Percentiles rank a stretch among this genome's conserved stretches.
phyloP scores from a whole-genome alignment of 371 early-diverging fungal species.

The Mortierella sp. region DNA sequence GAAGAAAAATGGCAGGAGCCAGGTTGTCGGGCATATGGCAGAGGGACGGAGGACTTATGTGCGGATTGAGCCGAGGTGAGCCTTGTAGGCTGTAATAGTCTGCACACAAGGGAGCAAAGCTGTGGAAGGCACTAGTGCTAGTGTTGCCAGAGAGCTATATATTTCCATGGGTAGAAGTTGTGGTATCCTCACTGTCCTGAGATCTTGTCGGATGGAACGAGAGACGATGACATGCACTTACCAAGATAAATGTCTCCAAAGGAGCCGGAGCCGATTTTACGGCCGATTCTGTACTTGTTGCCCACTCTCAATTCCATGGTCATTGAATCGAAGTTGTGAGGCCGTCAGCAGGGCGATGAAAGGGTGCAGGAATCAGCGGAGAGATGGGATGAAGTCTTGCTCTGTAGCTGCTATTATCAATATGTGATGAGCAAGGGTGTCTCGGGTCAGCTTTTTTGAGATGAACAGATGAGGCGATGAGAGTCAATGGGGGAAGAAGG shows the following conservation, averaged over 20 bases:
- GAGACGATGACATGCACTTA: constrained; percentile 46
- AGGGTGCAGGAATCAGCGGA: neutral
- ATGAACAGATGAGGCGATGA: neutral
- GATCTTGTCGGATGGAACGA: too few relatives aligned
- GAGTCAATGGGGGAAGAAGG: neutral
- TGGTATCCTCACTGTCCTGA: too few relatives aligned
- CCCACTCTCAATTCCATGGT: constrained; percentile 68
- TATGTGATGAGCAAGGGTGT: too few relatives aligned
- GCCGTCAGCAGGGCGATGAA: neutral
- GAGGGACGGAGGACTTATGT: neutral
- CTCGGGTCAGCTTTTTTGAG: too few relatives aligned
- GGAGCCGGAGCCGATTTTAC: constrained; percentile 98
- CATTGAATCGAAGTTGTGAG: constrained; percentile 20
- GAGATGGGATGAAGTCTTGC: neutral
- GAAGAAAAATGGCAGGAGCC: constrained; percentile 5
- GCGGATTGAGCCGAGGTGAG: neutral
- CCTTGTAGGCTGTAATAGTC: too few relatives aligned
- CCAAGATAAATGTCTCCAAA: constrained; percentile 99
- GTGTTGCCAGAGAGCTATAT: too few relatives aligned
- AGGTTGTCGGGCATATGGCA: neutral
- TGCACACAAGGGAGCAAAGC: too few relatives aligned
- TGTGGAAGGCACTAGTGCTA: too few relatives aligned
- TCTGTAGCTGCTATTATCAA: neutral
- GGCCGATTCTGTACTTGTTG: constrained; percentile 94
- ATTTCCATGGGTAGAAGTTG: too few relatives aligned